Evolutionary conservation across 2,329 filamentous ascomycete genomes (phyloP).

Genomic region (Phyllachora maydis): DNA sequence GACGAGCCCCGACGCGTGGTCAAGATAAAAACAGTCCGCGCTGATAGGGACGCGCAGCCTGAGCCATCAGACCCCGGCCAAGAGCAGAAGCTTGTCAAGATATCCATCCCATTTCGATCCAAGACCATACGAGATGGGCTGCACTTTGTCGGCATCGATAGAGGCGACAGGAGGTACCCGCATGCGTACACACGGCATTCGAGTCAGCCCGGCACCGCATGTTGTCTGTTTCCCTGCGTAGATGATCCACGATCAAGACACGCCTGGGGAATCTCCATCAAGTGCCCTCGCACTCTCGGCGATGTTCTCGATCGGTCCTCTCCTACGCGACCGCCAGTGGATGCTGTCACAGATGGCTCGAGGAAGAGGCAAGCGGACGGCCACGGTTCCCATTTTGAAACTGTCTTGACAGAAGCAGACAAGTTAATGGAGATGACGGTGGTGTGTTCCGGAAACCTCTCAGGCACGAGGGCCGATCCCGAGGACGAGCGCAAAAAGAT

Average conservation of each 20-base stretch:
- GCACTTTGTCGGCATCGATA: slow-evolving; percentile 75
- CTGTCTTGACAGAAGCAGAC: slow-evolving; percentile 51
- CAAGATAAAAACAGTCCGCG: slow-evolving; percentile 8
- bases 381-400: too few species aligned
- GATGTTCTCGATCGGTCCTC: slow-evolving; percentile 41
- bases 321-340: slow-evolving; percentile 15
- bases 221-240: slow-evolving; percentile 80
- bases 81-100: slow-evolving; percentile 11
- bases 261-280: slow-evolving; percentile 76
- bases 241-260: slow-evolving; percentile 68
- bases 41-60: slow-evolving; percentile 3
- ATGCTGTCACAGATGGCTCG: slow-evolving; percentile 7
- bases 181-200: slow-evolving; percentile 82
- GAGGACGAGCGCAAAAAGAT: slow-evolving; percentile 68
- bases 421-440: slow-evolving; percentile 76
- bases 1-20: slow-evolving; percentile 6
- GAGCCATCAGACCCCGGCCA: slow-evolving; percentile 4
- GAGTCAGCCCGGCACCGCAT: slow-evolving; percentile 56
- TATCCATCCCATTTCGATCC: slow-evolving; percentile 56
- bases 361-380: slow-evolving; percentile 14
- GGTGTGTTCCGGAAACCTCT: slow-evolving; percentile 74
- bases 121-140: slow-evolving; percentile 65
- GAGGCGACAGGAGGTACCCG: slow-evolving; percentile 63
- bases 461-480: slow-evolving; percentile 62
- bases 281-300: slow-evolving; percentile 67